phyloP scores from a whole-genome alignment of 2,329 filamentous ascomycete species.

The Penicillium sp. region DNA sequence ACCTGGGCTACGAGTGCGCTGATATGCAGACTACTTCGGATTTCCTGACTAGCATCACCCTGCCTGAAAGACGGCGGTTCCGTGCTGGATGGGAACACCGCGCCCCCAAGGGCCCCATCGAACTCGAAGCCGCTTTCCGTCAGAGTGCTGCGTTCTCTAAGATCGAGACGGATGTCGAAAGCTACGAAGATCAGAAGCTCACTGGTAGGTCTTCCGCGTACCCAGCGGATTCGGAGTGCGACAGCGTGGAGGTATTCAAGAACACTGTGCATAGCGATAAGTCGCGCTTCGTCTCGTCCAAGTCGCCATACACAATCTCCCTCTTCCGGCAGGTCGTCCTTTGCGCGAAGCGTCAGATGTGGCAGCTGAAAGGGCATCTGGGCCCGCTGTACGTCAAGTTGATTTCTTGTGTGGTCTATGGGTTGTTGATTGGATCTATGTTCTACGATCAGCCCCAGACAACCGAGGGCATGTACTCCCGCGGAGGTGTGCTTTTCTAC shows the following conservation, averaged over 20 bases:
- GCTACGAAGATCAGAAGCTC: conserved; percentile 49
- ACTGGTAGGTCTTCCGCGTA: conserved; percentile 40
- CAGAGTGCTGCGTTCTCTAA: conserved; percentile 57
- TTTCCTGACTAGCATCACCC: conserved; percentile 69
- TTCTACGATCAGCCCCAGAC: conserved; percentile 63
- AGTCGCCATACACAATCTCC: conserved; percentile 70
- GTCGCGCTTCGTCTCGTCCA: conserved; percentile 52
- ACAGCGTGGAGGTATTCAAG: conserved; percentile 50
- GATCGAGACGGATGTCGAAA: conserved; percentile 57
- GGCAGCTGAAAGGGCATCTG: conserved; percentile 69
- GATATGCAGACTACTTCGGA: conserved; percentile 66
- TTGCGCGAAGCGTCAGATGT: conserved; percentile 65
- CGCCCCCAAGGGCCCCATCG: conserved; percentile 63
- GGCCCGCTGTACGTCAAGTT: conserved; percentile 69
- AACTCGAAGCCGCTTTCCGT: conserved; percentile 65
- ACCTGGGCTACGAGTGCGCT: conserved; percentile 57
- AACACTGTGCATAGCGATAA: conserved; percentile 58
- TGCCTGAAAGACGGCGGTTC: conserved; percentile 64
- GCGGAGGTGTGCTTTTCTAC: conserved; percentile 61
- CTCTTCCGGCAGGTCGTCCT: conserved; percentile 62
- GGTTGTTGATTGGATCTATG: conserved; percentile 68
- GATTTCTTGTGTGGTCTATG: conserved; percentile 68
- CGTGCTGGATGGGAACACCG: conserved; percentile 59
- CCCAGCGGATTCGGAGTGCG: conserved; percentile 39
- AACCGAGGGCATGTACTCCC: conserved; percentile 57